These are phyloP conservation scores for Calonectria crousiana DNA, from an alignment of 2,329 filamentous ascomycete species.

Conservation along the genomic window DNA sequence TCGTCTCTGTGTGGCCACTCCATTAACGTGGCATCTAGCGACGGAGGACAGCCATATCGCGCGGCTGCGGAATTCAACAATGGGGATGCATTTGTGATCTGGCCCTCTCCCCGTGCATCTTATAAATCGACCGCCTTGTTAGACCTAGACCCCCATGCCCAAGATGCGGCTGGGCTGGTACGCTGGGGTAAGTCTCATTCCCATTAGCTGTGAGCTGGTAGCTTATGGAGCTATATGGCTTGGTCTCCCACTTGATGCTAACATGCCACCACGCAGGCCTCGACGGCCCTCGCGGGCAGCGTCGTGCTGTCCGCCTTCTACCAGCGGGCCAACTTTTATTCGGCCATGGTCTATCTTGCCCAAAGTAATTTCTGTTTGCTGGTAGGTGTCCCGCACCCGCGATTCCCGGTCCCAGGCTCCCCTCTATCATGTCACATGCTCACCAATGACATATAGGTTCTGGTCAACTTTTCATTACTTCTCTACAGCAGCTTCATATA, in stretches of 20 bases:
- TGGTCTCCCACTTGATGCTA: constrained; percentile 33
- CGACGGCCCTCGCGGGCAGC: constrained; percentile 83
- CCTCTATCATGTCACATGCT: constrained; percentile 15
- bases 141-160: constrained; percentile 43
- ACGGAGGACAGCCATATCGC: constrained; percentile 22
- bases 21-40: constrained; percentile 47
- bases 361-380: constrained; percentile 97
- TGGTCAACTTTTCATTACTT: constrained; percentile 91
- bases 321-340: constrained; percentile 98
- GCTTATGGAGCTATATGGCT: constrained; percentile 41
- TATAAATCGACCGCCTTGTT: constrained; percentile 26
- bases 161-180: constrained; percentile 72
- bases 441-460: constrained; percentile 67
- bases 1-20: constrained; percentile 38
- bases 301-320: constrained; percentile 93
- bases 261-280: constrained; percentile 67
- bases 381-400: constrained; percentile 62
- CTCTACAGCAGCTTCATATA: constrained; percentile 85
- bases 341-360: constrained; percentile 94
- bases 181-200: constrained; percentile 64
- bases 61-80: constrained; percentile 31
- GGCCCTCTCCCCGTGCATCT: constrained; percentile 20
- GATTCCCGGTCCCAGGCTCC: constrained; percentile 5
- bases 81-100: constrained; percentile 40
- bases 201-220: constrained; percentile 33